Evolutionary conservation across 2,329 filamentous ascomycete species (phyloP).

Genomic region (Cryphonectria nitschkei): DNA sequence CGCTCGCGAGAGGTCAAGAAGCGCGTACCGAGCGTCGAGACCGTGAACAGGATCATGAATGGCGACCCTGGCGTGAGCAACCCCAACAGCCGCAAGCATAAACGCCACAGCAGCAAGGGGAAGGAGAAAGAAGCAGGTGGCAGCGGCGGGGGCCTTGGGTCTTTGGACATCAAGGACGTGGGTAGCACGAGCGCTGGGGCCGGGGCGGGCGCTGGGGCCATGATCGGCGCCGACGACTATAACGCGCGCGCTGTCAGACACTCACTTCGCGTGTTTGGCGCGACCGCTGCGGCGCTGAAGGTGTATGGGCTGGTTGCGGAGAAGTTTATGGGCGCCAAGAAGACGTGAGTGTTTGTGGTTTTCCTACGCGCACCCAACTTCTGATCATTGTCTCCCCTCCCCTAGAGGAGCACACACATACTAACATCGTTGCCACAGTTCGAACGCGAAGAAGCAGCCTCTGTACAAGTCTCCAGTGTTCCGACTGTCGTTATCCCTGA

Average conservation of each 20-base stretch:
- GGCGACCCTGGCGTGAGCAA: conserved; percentile 36
- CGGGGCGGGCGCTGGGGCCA: conserved; percentile 30
- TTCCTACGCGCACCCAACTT: not conserved
- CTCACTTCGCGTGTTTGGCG: conserved; percentile 70
- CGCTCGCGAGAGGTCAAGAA: conserved; percentile 63
- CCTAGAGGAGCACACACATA: conserved; percentile 33
- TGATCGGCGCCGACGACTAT: conserved; percentile 61
- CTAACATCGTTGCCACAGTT: conserved; percentile 13
- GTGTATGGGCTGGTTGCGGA: conserved; percentile 58
- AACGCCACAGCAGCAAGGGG: conserved; percentile 33
- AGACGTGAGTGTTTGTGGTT: conserved; percentile 45
- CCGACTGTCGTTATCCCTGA: conserved; percentile 80
- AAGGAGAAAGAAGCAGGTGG: conserved; percentile 30
- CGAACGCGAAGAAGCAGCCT: conserved; percentile 50
- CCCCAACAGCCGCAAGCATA: conserved; percentile 8
- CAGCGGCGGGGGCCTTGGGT: not conserved
- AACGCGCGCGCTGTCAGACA: conserved; percentile 72
- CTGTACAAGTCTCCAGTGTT: conserved; percentile 70
- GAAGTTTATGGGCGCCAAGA: conserved; percentile 49
- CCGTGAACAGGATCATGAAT: conserved; percentile 59
- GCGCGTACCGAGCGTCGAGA: conserved; percentile 58
- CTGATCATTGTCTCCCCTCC: not conserved
- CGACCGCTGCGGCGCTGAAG: conserved; percentile 66
- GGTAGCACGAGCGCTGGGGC: conserved; percentile 27
- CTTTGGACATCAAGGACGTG: conserved; percentile 17